Base-by-base conservation (phyloP, 2,329 filamentous ascomycete species). In the Xylaria hypoxylon region DNA sequence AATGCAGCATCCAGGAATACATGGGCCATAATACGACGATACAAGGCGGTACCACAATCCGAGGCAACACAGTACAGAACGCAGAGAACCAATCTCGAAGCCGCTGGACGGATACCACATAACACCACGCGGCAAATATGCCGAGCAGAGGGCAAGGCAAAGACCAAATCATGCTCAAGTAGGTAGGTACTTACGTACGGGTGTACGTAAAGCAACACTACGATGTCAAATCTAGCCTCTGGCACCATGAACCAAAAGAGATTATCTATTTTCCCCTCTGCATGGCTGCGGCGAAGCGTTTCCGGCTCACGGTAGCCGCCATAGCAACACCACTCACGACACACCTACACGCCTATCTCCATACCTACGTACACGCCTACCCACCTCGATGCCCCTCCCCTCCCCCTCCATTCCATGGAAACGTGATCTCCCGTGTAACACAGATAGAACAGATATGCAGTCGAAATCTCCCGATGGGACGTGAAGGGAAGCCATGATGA, bases 221-320 rank as follows among this genome's bases (percentile, higher is more conserved):
- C n/a, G 4, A 47, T 35, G 42, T 19, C 61, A 33, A 47, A 53
- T n/a, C 55, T 3, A 28, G 19, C 45, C 35, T 45, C 19, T 10
- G 56, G 40, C 35, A 38, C 45, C 5, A 44, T 48, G 59, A 40
- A n/a, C 48, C 22, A 19, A 50, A 45, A 19, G 48, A 40, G 57
- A 24, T 22, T 31, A 33, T 22, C 22, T 44, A 11, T 22, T 48
- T 28, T 11, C 50, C 59, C 45, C 5, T 38, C 58, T 65, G 63
- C 63, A 61, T 22, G 63, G 22, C 58, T 62, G 63, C 45, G 63
- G 63, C 63, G 31, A 65, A 6, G 58, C 45, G 52, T 26, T 45
- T 65, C 57, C 28, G 44, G 26, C 38, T 44, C 51, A 65, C 28
- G 17, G 53, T n/a, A 40, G n/a, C 22, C 35, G 38, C 53, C 38